Conservation (phyloP, 2,329 filamentous ascomycete genomes). For the Calonectria henricotiae region DNA sequence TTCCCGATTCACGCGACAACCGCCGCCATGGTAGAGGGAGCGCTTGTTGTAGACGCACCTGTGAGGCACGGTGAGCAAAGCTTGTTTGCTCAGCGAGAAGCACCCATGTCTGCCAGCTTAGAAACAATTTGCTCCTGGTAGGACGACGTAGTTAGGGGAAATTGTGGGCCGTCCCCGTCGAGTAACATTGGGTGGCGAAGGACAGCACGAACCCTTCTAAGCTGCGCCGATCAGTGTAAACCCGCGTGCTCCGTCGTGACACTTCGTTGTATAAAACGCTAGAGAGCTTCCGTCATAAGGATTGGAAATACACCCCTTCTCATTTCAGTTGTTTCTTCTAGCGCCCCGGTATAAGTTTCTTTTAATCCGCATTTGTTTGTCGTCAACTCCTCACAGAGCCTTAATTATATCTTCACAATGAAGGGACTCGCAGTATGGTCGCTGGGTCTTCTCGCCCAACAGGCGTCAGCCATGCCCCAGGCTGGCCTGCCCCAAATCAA, state of each 20-base stretch:
- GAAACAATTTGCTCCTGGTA: constrained; percentile 3
- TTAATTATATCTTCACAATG: not conserved
- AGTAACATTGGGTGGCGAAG: not conserved
- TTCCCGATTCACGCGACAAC: not conserved
- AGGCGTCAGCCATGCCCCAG: not conserved
- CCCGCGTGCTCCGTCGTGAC: not conserved
- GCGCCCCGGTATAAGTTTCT: not conserved
- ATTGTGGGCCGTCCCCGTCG: constrained; percentile 32
- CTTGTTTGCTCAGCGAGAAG: not conserved
- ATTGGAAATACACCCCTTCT: constrained; percentile 20
- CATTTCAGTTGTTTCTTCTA: constrained; percentile 7
- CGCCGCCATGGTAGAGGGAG: not conserved
- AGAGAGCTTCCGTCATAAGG: not conserved
- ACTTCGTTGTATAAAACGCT: not conserved
- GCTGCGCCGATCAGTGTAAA: not conserved
- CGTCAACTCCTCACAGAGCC: not conserved
- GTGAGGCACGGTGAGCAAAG: not conserved
- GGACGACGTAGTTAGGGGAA: constrained; percentile 21
- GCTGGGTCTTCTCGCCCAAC: not conserved
- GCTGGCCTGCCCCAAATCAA: not conserved
- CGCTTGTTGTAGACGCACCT: not conserved
- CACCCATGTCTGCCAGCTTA: constrained; percentile 4
- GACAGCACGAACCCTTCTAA: not conserved
- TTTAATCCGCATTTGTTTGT: constrained; percentile 2
- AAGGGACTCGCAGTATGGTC: not conserved